Percentiles rank a stretch among this genome's conserved stretches.
These are phyloP conservation scores for Noccaea bulbosa DNA, from an alignment of 345 rosid genomes.

Conservation along the genomic window DNA sequence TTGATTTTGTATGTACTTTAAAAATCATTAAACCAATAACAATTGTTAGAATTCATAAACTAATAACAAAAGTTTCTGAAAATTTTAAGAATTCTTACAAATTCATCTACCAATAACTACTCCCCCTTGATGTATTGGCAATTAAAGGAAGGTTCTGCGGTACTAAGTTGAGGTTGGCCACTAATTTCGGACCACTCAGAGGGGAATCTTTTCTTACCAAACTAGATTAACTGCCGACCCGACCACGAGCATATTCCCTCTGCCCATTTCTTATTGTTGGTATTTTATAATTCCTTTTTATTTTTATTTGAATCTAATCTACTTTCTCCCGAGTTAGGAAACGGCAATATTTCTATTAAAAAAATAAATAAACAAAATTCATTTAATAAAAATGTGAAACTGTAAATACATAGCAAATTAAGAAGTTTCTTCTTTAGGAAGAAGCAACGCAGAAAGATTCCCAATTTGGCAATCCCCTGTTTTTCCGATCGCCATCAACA, in stretches of 20 bases:
- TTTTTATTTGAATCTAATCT: not conserved
- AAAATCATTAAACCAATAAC: too few relatives aligned
- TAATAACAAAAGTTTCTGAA: too few relatives aligned
- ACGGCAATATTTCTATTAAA: conserved; percentile 22
- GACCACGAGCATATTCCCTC: conserved; percentile 43
- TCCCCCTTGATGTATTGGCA: too few relatives aligned
- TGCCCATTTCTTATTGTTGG: conserved; percentile 26
- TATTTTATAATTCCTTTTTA: not conserved
- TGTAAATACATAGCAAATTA: conserved; percentile 37
- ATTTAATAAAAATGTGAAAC: conserved; percentile 8
- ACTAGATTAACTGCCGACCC: conserved; percentile 47
- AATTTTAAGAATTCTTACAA: too few relatives aligned
- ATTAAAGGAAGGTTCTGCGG: conserved; percentile 12
- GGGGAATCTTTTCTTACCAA: conserved; percentile 46
- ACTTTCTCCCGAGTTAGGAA: conserved; percentile 24
- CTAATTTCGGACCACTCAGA: conserved; percentile 19
- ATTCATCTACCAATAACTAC: too few relatives aligned
- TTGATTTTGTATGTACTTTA: too few relatives aligned
- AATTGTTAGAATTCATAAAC: too few relatives aligned
- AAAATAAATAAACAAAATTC: conserved; percentile 5
- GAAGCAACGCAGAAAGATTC: conserved; percentile 65
- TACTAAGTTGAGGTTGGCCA: conserved; percentile 30
- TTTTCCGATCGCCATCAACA: conserved; percentile 52
- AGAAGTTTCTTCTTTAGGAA: conserved; percentile 48
- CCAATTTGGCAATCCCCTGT: conserved; percentile 56